phyloP scores from a whole-genome alignment of 2,329 filamentous ascomycete species.

The Curvularia sp. region DNA sequence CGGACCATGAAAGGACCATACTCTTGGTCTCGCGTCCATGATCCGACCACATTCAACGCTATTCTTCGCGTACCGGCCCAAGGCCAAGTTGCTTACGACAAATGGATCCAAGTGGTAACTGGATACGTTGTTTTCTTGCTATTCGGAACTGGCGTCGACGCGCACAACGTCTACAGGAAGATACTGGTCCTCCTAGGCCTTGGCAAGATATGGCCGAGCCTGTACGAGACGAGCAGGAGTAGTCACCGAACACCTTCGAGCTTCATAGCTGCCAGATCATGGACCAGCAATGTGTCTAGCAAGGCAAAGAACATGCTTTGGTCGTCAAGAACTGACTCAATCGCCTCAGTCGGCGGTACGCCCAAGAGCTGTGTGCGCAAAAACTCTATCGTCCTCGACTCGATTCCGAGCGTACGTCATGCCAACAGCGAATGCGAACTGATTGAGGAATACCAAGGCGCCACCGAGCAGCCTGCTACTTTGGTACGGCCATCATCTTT shows the following conservation, averaged over 20 bases:
- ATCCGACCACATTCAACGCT: slow-evolving; percentile 54
- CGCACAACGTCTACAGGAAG: slow-evolving; percentile 47
- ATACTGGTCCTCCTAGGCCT: slow-evolving; percentile 35
- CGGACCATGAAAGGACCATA: slow-evolving; percentile 51
- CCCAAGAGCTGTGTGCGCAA: slow-evolving; percentile 7
- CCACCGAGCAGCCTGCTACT: background rate
- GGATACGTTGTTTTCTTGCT: slow-evolving; percentile 66
- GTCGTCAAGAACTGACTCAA: slow-evolving; percentile 25
- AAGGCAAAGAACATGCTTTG: slow-evolving; percentile 38
- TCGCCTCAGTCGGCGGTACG: slow-evolving; percentile 16
- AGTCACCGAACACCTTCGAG: slow-evolving; percentile 23
- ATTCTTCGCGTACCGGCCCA: slow-evolving; percentile 58
- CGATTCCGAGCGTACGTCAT: slow-evolving; percentile 6
- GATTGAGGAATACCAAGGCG: slow-evolving; percentile 1
- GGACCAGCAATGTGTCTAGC: slow-evolving; percentile 25
- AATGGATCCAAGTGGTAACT: slow-evolving; percentile 63
- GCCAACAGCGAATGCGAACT: slow-evolving; percentile 21
- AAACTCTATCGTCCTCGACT: slow-evolving; percentile 18
- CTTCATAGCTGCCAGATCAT: slow-evolving; percentile 25
- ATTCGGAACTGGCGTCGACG: slow-evolving; percentile 70
- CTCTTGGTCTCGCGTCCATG: slow-evolving; percentile 63
- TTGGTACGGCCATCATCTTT: slow-evolving; percentile 24
- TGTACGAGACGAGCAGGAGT: slow-evolving; percentile 31
- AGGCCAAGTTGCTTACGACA: slow-evolving; percentile 59
- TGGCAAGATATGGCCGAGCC: slow-evolving; percentile 41